Conservation (phyloP, 1,284 basidiomycete species). For the Cystobasidium sp. region DNA sequence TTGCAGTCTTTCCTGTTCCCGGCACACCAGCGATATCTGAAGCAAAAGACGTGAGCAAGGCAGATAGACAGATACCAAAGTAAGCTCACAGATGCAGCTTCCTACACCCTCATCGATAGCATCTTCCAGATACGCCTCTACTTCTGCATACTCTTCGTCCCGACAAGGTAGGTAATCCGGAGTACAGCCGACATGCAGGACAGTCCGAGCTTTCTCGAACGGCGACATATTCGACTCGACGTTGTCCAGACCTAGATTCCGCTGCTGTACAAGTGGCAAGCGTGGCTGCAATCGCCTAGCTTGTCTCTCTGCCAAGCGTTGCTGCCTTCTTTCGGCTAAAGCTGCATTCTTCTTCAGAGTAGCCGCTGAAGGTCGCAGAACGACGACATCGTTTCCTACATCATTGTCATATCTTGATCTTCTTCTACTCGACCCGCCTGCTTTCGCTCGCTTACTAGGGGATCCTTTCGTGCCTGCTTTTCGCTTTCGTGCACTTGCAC, state of each 20-base stretch:
- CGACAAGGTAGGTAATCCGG: conserved; percentile 89
- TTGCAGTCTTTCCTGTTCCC: conserved; percentile 97
- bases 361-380: conserved; percentile 22
- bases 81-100: conserved; percentile 84
- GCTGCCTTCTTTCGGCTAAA: conserved; percentile 13
- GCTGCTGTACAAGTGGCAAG: conserved; percentile 35
- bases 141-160: conserved; percentile 80
- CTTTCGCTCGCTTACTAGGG: conserved; percentile 16
- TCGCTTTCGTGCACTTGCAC: conserved; percentile 31
- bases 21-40: conserved; percentile 95
- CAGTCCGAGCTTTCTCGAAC: conserved; percentile 54
- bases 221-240: conserved; percentile 34
- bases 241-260: conserved; percentile 17
- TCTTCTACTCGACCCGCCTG: conserved; percentile 5
- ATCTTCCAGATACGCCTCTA: conserved; percentile 78
- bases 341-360: conserved; percentile 23
- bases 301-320: conserved; percentile 39
- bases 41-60: neutral
- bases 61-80: too few relatives aligned
- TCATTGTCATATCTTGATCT: conserved; percentile 14
- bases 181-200: conserved; percentile 89
- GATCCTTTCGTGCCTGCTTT: conserved; percentile 1
- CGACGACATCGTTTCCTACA: conserved; percentile 10
- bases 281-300: conserved; percentile 31
- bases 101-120: conserved; percentile 90